phyloP scores from a whole-genome alignment of 768 basidiomycete species.

The Asterophora parasitica region DNA sequence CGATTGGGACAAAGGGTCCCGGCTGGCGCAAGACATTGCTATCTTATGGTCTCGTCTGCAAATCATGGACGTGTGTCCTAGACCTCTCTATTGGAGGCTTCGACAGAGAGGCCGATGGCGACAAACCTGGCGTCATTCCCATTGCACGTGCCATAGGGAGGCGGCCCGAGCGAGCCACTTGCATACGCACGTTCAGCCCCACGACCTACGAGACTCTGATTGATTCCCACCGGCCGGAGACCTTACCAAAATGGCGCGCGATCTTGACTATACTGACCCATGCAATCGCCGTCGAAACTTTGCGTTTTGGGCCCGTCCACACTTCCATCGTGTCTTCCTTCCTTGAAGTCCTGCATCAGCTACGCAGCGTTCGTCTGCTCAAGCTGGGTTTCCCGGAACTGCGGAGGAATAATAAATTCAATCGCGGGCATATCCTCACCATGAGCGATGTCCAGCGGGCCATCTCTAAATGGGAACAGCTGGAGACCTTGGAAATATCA shows the following conservation, averaged over 20 bases:
- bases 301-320: neutral
- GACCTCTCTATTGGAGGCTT: constrained; percentile 8
- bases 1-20: neutral
- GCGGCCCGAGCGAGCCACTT: constrained; percentile 5
- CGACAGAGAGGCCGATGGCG: neutral
- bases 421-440: neutral
- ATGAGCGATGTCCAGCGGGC: constrained; percentile 1
- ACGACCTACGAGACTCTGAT: neutral
- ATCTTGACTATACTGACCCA: constrained; percentile 1
- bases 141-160: constrained; percentile 1
- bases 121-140: neutral
- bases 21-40: constrained; percentile 5
- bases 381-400: neutral
- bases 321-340: neutral
- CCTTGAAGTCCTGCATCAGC: neutral
- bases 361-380: neutral
- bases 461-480: constrained; percentile 1
- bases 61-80: constrained; percentile 5
- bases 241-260: constrained; percentile 6
- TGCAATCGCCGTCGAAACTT: neutral
- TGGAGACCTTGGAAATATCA: neutral
- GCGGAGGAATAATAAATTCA: neutral
- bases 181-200: constrained; percentile 3
- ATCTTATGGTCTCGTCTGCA: constrained; percentile 5
- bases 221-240: neutral